Conservation (phyloP, 495 filamentous ascomycete species). For the Aspergillus cavernicola region DNA sequence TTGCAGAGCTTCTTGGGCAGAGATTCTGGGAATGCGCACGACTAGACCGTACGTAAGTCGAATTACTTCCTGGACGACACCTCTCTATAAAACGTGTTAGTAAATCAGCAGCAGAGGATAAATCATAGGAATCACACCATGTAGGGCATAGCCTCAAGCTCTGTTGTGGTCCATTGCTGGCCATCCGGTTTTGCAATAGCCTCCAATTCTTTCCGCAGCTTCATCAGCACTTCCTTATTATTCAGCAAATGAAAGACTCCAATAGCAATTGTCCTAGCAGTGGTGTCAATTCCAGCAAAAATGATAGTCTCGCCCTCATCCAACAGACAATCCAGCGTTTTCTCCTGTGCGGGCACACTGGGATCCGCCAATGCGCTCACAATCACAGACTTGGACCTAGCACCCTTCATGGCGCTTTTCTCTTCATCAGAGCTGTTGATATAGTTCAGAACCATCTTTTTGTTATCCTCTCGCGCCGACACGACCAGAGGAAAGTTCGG, state of each 20-base stretch:
- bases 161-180: conserved; percentile 19
- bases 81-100: conserved; percentile 22
- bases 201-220: conserved; percentile 32
- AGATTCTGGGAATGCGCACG: conserved; percentile 37
- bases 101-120: no score
- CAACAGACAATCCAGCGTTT: neutral
- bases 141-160: conserved; percentile 51
- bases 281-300: conserved; percentile 39
- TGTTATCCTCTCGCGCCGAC: no score
- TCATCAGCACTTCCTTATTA: conserved; percentile 7
- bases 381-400: neutral
- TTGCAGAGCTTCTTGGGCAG: conserved; percentile 36
- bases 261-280: conserved; percentile 19
- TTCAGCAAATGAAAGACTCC: conserved; percentile 17
- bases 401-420: no score
- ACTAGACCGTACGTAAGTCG: conserved; percentile 39
- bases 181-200: no score
- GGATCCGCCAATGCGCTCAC: neutral
- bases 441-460: no score
- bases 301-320: neutral
- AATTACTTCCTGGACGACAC: conserved; percentile 42
- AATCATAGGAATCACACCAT: conserved; percentile 30
- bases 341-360: neutral
- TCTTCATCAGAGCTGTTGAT: no score
- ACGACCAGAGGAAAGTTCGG: no score